Evolutionary conservation across 345 rosid species (phyloP).

Genomic region (Salix koriyanagi): DNA sequence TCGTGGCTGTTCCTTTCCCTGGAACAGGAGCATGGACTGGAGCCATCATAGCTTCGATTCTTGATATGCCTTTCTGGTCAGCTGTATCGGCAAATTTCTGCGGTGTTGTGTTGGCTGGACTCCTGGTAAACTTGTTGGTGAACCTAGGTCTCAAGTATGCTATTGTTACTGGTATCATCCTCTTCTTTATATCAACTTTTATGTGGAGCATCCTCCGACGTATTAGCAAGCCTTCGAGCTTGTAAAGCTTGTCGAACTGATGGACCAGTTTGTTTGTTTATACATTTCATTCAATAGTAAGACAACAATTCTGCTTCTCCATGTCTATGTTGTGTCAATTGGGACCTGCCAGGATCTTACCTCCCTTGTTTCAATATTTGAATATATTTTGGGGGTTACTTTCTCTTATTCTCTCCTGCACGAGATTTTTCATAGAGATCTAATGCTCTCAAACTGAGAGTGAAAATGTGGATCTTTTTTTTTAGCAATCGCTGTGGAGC

Average conservation of each 20-base stretch:
- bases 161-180: slow-evolving; percentile 50
- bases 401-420: neutral
- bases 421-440: neutral
- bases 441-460: neutral
- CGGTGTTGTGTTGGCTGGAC: slow-evolving; percentile 76
- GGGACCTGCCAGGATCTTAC: neutral
- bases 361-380: neutral
- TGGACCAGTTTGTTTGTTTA: neutral
- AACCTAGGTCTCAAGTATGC: slow-evolving; percentile 84
- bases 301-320: neutral
- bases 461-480: neutral
- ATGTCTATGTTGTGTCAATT: neutral
- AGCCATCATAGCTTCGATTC: slow-evolving; percentile 77
- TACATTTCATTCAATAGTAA: neutral
- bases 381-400: neutral
- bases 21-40: slow-evolving; percentile 99
- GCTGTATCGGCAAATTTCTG: slow-evolving; percentile 74
- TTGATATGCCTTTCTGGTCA: slow-evolving; percentile 86
- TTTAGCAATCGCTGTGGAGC: too few species aligned
- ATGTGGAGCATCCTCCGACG: slow-evolving; percentile 81
- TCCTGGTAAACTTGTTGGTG: slow-evolving; percentile 75
- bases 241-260: slow-evolving; percentile 37
- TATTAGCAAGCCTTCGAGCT: slow-evolving; percentile 47
- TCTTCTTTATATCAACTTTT: slow-evolving; percentile 65
- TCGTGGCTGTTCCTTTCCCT: slow-evolving; percentile 94